A percentile compares a stretch with the other conserved stretches of the same genome.
phyloP scores from a whole-genome alignment of 768 basidiomycete species.

The Terana coerulea region DNA sequence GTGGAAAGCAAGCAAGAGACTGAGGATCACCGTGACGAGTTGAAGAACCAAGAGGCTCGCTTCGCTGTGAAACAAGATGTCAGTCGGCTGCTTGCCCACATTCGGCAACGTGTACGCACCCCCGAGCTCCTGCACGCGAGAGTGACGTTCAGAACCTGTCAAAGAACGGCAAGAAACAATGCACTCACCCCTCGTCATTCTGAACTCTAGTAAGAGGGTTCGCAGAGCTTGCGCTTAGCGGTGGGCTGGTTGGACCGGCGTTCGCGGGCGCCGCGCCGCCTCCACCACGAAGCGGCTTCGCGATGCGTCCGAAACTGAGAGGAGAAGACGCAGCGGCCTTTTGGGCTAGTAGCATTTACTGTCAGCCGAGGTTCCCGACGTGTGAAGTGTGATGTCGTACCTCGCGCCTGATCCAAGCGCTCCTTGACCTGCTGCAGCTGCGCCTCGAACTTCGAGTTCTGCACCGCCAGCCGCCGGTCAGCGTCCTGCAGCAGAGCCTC shows the following conservation, averaged over 20 bases:
- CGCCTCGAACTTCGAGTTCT: conserved; percentile 94
- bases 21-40: conserved; percentile 61
- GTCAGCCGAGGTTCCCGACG: neutral
- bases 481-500: conserved; percentile 92
- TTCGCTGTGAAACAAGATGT: conserved; percentile 49
- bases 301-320: conserved; percentile 89
- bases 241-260: conserved; percentile 39
- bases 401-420: conserved; percentile 87
- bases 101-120: conserved; percentile 16
- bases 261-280: conserved; percentile 47
- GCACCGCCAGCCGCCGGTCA: conserved; percentile 84
- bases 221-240: conserved; percentile 41
- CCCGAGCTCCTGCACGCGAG: conserved; percentile 10
- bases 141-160: neutral
- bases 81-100: neutral
- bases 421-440: conserved; percentile 92
- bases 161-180: neutral
- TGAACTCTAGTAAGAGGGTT: conserved; percentile 73
- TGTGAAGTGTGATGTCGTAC: conserved; percentile 41
- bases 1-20: neutral
- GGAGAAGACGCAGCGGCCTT: conserved; percentile 67
- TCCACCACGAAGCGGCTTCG: conserved; percentile 93
- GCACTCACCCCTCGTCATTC: conserved; percentile 64
- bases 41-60: conserved; percentile 93
- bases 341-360: conserved; percentile 54